A percentile compares a stretch with the other conserved stretches of the same genome.
Conservation (phyloP, 2,329 filamentous ascomycete species). For the Phyllosticta citrichinensis region DNA sequence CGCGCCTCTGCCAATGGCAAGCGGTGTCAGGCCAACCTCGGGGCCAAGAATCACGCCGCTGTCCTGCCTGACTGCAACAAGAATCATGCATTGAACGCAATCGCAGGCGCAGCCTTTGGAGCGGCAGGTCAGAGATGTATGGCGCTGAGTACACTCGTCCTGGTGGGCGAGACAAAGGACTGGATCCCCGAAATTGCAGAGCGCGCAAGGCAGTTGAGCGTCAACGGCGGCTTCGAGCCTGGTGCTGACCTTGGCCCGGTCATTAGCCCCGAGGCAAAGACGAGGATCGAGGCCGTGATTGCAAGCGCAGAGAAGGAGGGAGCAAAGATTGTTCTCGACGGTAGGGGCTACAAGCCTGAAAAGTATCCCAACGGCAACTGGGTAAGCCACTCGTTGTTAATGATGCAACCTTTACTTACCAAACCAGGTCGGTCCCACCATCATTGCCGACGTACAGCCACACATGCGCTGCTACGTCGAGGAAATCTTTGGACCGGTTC, state of each 20-base stretch:
- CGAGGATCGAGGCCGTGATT: slow-evolving; percentile 68
- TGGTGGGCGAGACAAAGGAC: slow-evolving; percentile 75
- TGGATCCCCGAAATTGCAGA: slow-evolving; percentile 73
- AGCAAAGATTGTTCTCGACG: slow-evolving; percentile 72
- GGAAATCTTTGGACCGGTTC: slow-evolving; percentile 77
- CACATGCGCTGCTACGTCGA: slow-evolving; percentile 78
- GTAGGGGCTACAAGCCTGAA: slow-evolving; percentile 59
- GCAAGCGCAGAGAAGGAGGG: slow-evolving; percentile 69
- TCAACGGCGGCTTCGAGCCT: slow-evolving; percentile 73
- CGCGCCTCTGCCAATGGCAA: slow-evolving; percentile 76
- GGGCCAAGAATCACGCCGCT: slow-evolving; percentile 80
- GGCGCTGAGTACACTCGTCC: slow-evolving; percentile 73
- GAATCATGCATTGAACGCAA: slow-evolving; percentile 78
- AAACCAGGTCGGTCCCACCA: slow-evolving; percentile 61
- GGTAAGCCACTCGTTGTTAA: slow-evolving; percentile 32
- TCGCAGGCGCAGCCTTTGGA: slow-evolving; percentile 74
- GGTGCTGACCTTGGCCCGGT: slow-evolving; percentile 74
- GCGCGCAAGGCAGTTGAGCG: slow-evolving; percentile 59
- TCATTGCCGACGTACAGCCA: slow-evolving; percentile 70
- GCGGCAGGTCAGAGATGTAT: slow-evolving; percentile 80
- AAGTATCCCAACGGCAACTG: slow-evolving; percentile 82
- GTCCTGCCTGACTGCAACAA: slow-evolving; percentile 82
- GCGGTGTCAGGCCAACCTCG: slow-evolving; percentile 78
- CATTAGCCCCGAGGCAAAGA: slow-evolving; percentile 68
- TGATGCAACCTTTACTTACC: not conserved